A percentile compares a stretch with the other conserved stretches of the same genome.
Conservation (phyloP, 257 asterid genomes). For the Ballota nigra region DNA sequence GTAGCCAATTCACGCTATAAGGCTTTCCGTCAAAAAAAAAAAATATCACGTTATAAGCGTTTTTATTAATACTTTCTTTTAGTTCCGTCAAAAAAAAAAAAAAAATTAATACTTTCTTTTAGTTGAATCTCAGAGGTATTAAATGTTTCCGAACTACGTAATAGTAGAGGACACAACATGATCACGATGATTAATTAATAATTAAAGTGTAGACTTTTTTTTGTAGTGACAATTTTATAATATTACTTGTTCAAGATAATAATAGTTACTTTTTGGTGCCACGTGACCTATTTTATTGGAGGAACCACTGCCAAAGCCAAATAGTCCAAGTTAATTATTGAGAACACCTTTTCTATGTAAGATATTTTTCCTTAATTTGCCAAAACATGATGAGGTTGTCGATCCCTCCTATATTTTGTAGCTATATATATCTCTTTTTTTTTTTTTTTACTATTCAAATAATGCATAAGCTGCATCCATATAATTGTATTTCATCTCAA, state of each 20-base stretch:
- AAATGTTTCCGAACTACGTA: background rate
- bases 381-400: background rate
- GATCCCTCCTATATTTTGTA: background rate
- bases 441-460: too few species aligned
- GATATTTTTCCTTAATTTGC: background rate
- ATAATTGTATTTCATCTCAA: too few species aligned
- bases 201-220: background rate
- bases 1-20: background rate
- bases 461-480: too few species aligned
- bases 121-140: background rate
- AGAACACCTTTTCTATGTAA: background rate
- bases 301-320: background rate
- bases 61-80: background rate
- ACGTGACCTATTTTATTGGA: background rate
- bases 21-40: too few species aligned
- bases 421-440: background rate
- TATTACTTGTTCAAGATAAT: conserved; percentile 5
- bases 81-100: too few species aligned
- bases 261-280: background rate
- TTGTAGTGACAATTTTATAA: background rate
- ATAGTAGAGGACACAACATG: background rate
- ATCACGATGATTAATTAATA: background rate
- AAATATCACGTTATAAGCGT: background rate
- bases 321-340: background rate
- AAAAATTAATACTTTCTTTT: background rate